These are phyloP conservation scores for Amanita exitialis DNA, from an alignment of 768 basidiomycete genomes.

Conservation along the genomic window DNA sequence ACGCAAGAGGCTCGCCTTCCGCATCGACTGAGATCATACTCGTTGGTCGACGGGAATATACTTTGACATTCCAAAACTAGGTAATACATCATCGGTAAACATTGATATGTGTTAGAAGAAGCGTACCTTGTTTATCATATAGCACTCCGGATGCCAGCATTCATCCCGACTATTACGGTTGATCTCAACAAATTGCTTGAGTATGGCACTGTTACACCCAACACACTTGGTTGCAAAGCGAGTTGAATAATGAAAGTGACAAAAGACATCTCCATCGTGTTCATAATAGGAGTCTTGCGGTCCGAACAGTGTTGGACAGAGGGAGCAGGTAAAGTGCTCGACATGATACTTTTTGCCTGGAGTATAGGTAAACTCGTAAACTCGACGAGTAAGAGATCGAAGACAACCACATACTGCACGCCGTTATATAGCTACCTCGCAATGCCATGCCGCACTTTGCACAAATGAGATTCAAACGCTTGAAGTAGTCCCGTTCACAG, in stretches of 20 bases:
- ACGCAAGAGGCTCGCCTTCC: slow-evolving; percentile 40
- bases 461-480: slow-evolving; percentile 91
- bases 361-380: slow-evolving; percentile 9
- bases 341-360: slow-evolving; percentile 98
- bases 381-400: slow-evolving; percentile 4
- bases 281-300: slow-evolving; percentile 99
- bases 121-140: slow-evolving; percentile 97
- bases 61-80: slow-evolving; percentile 99
- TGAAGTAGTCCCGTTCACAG: slow-evolving; percentile 98
- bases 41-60: slow-evolving; percentile 63
- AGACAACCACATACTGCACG: slow-evolving; percentile 63
- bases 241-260: slow-evolving; percentile 98
- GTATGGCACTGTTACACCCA: slow-evolving; percentile 91
- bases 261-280: slow-evolving; percentile 95
- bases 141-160: slow-evolving; percentile 99
- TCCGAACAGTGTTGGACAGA: slow-evolving; percentile 92
- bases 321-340: slow-evolving; percentile 97
- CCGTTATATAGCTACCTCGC: slow-evolving; percentile 97
- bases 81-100: background rate
- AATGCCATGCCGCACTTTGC: slow-evolving; percentile 92
- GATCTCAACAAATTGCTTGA: slow-evolving; percentile 99
- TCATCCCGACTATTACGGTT: slow-evolving; percentile 97
- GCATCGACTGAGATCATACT: slow-evolving; percentile 47
- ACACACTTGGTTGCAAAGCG: slow-evolving; percentile 98
- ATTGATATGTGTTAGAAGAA: background rate